These are phyloP conservation scores for Lachnum nothofagi DNA, from an alignment of 2,329 filamentous ascomycete species.

Conservation along the genomic window DNA sequence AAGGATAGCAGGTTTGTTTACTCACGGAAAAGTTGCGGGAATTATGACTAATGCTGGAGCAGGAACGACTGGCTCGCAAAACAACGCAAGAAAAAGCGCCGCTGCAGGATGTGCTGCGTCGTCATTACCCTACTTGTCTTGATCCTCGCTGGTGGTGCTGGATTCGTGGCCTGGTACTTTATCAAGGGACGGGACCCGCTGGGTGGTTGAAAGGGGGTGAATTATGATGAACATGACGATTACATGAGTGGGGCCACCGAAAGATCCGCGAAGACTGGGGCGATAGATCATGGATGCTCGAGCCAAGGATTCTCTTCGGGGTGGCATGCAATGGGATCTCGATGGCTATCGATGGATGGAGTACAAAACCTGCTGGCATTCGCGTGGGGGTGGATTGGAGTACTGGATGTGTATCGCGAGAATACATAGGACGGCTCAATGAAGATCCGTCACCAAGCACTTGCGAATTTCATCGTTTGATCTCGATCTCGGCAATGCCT, in stretches of 20 bases:
- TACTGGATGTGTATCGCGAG: too few relatives aligned
- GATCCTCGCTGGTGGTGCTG: conserved; percentile 22
- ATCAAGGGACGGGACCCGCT: conserved; percentile 10
- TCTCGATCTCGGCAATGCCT: too few relatives aligned
- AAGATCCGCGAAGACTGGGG: not conserved
- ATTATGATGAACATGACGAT: not conserved
- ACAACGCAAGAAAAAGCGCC: conserved; percentile 29
- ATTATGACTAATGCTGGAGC: conserved; percentile 3
- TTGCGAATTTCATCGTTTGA: too few relatives aligned
- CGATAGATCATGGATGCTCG: not conserved
- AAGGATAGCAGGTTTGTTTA: conserved; percentile 15
- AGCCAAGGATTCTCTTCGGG: not conserved
- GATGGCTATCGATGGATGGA: not conserved
- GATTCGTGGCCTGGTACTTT: conserved; percentile 28
- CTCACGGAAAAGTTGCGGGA: not conserved
- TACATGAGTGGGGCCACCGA: not conserved
- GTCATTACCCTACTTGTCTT: conserved; percentile 23
- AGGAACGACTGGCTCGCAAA: conserved; percentile 32
- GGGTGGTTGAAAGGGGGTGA: not conserved
- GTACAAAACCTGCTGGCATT: not conserved
- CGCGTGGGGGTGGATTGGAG: too few relatives aligned
- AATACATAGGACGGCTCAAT: too few relatives aligned
- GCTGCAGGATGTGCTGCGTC: conserved; percentile 23
- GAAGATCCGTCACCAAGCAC: too few relatives aligned
- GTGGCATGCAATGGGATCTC: not conserved